phyloP scores from a whole-genome alignment of 1,139 yeast genomes.

The Sugiyamaella novakii region DNA sequence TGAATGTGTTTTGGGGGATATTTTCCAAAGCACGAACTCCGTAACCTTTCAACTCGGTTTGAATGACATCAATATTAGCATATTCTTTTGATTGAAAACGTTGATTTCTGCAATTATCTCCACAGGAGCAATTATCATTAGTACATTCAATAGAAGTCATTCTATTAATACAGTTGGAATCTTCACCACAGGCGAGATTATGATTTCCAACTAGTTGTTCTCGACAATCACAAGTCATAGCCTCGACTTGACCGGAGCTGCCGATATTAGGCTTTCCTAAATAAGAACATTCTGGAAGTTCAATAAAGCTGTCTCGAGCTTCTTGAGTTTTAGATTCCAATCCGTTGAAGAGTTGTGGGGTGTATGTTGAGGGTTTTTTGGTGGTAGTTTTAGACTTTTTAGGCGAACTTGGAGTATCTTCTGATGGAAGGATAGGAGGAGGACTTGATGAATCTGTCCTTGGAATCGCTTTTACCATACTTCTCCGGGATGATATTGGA shows the following conservation, averaged over 20 bases:
- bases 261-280: conserved; percentile 59
- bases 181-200: conserved; percentile 81
- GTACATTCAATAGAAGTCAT: conserved; percentile 91
- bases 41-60: conserved; percentile 83
- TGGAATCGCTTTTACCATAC: background rate
- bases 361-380: background rate
- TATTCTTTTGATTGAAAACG: conserved; percentile 77
- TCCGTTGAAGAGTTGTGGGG: conserved; percentile 13
- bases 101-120: conserved; percentile 79
- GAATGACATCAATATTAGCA: conserved; percentile 71
- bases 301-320: conserved; percentile 61
- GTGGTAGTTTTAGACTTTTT: background rate
- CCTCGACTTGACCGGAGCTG: conserved; percentile 66
- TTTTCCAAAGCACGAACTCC: conserved; percentile 74
- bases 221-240: conserved; percentile 88
- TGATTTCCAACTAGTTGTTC: conserved; percentile 51
- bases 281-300: conserved; percentile 62
- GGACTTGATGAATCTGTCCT: background rate
- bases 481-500: background rate
- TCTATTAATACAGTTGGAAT: conserved; percentile 87
- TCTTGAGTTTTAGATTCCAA: conserved; percentile 45
- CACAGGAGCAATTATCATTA: conserved; percentile 70
- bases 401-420: background rate
- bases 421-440: background rate
- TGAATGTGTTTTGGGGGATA: conserved; percentile 65